Conservation (phyloP, 306 rosid species). For the Crotalaria pallida region DNA sequence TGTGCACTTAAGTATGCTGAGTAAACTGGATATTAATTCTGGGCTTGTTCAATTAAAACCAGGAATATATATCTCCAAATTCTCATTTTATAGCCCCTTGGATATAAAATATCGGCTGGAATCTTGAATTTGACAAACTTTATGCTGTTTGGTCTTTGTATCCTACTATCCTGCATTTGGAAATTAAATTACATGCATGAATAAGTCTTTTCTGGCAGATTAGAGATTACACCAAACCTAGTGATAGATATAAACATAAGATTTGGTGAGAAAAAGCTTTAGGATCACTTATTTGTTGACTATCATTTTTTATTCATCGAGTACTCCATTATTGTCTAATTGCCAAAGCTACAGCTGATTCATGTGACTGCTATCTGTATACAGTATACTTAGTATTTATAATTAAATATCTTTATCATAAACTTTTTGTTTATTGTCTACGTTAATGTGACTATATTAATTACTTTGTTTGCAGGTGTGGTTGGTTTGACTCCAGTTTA, state of each 20-base stretch:
- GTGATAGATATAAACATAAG: neutral
- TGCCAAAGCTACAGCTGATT: slow-evolving; percentile 3
- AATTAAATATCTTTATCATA: neutral
- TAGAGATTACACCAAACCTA: neutral
- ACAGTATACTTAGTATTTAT: neutral
- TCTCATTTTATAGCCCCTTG: neutral
- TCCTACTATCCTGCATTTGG: neutral
- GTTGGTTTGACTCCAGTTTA: slow-evolving; percentile 72
- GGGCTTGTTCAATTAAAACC: neutral
- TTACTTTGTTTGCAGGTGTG: slow-evolving; percentile 55
- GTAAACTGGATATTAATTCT: neutral
- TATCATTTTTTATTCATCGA: neutral
- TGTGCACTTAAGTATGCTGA: neutral
- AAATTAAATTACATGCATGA: neutral
- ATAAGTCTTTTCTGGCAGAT: neutral
- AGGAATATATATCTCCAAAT: neutral
- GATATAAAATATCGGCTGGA: neutral
- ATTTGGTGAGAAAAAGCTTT: slow-evolving; percentile 1
- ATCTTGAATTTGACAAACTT: neutral
- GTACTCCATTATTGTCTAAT: neutral
- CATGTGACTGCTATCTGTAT: slow-evolving; percentile 8
- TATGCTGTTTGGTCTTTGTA: neutral
- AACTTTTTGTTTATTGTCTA: neutral
- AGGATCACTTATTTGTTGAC: neutral
- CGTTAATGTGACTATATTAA: neutral